Evolutionary conservation across 768 basidiomycete species (phyloP), one percentile per base, ranked within the genome.

Genomic region (Naganishia antarctica): DNA sequence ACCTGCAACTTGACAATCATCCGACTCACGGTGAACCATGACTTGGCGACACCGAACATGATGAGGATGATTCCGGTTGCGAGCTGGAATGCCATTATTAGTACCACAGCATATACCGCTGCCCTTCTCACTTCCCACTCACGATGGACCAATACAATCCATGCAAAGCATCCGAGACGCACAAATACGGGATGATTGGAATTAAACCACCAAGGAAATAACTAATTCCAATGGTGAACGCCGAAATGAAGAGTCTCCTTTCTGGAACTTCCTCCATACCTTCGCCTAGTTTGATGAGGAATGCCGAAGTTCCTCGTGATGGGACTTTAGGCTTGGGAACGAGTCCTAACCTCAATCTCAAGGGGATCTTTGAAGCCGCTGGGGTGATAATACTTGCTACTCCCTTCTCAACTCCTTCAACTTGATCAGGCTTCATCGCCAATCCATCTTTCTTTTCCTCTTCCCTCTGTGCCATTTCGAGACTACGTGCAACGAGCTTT

Each of bases 241-340:
- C 63, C 16, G 44, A 47, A 29, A 45, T 28, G 26, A 64, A 64
- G 44, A 64, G 81, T 28, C 96, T 84, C 23, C 82, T 81, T 18
- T 85, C 84, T 0, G 93, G 89, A 37, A 96, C 84, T 78, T 98
- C 94, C 82, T 96, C 93, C 58, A 96, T 73, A 18, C 92, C 91
- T 75, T 89, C 88, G n/a, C 93, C 93, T 70, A 97, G 97, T 79
- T 91, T 96, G 70, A 98, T 83, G 70, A 99, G 79, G 80, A 99
- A 99, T 2, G 91, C 85, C 0, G 94, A 93, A 41, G 98, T 76
- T 0, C 96, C 96, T 25, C n/a, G 40, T 66, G 91, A 84, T 29
- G 87, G 63, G 1, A 64, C 63, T n/a, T n/a, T n/a, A n/a, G n/a
- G n/a, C n/a, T n/a, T n/a, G n/a, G n/a, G n/a, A n/a, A n/a, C n/a